A percentile compares a stretch with the other conserved stretches of the same genome.
phyloP scores from a whole-genome alignment of 2,329 filamentous ascomycete species.

The Aspergillus brasiliensis region DNA sequence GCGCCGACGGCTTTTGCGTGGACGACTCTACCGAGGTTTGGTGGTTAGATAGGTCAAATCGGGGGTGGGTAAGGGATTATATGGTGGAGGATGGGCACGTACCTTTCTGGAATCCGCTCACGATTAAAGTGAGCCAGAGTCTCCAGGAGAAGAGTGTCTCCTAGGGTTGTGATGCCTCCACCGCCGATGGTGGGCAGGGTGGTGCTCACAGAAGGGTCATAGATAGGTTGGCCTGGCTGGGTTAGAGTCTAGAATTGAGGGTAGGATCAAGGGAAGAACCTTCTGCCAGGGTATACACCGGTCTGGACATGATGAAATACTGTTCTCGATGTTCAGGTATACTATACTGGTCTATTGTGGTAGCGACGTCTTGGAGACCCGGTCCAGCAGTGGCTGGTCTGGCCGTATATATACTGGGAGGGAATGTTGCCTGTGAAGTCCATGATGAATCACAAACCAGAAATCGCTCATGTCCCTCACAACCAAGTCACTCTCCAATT shows the following conservation, averaged over 20 bases:
- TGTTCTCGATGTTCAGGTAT: too few relatives aligned
- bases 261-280: conserved; percentile 15
- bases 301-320: conserved; percentile 15
- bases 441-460: too few relatives aligned
- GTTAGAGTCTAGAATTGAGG: background rate
- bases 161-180: conserved; percentile 50
- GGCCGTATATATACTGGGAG: too few relatives aligned
- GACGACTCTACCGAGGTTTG: conserved; percentile 45
- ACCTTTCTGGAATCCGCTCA: conserved; percentile 63
- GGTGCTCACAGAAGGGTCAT: conserved; percentile 25
- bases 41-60: too few relatives aligned
- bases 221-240: conserved; percentile 28
- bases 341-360: too few relatives aligned
- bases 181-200: conserved; percentile 29
- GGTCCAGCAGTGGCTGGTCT: too few relatives aligned
- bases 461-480: too few relatives aligned
- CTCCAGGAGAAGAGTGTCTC: conserved; percentile 65
- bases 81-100: background rate
- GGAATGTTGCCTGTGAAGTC: too few relatives aligned
- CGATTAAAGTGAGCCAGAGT: conserved; percentile 63
- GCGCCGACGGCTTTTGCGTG: conserved; percentile 63
- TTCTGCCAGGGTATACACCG: conserved; percentile 30
- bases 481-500: too few relatives aligned
- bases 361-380: too few relatives aligned
- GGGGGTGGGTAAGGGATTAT: background rate